Evolutionary conservation across 371 early-diverging fungal species (phyloP), one percentile per base, ranked within the genome.

Genomic region (Actinomucor elegans): DNA sequence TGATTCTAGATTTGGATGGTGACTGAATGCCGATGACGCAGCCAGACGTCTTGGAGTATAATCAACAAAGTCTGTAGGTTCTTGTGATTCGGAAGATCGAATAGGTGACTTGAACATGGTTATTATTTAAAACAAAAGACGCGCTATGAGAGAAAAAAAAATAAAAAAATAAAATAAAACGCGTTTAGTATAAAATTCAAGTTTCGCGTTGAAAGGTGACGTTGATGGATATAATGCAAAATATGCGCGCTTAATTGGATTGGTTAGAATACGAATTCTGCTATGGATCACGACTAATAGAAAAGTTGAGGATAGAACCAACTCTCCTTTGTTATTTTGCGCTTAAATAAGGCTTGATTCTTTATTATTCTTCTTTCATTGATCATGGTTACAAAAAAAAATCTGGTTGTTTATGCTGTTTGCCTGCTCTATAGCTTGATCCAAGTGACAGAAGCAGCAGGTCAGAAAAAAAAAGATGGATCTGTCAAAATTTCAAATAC

Each of bases 1-100:
- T 6, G 40, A 20, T n/a, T 33, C 27, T 24, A 32, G 20, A 10
- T 32, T 23, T 9, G 27, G 20, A 9, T 45, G 20, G 10, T 44
- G 48, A 29, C 34, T 50, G n/a, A 34, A 20, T n/a, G n/a, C n/a
- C 5, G 49, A 23, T 5, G 28, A 14, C 6, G 40, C 24, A 0
- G 42, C 15, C 12, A 49, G 44, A 12, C 63, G 57, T 34, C 77
- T 58, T 33, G 77, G 69, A 29, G 77, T 73, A 47, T 76, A 76
- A 33, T 76, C 77, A 3, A 76, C 77, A 49, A 62, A 68, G 14
- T 64, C 55, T 8, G 48, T 28, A 31, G 31, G 31, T 7, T 7
- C 31, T 7, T 27, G 26, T n/a, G n/a, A n/a, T n/a, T n/a, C n/a
- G 9, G 18, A 11, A 7, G 38, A 21, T 14, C 48, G 36, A 26